Conservation (phyloP, 2,329 filamentous ascomycete species). For the Pseudocercospora fijiensis region DNA sequence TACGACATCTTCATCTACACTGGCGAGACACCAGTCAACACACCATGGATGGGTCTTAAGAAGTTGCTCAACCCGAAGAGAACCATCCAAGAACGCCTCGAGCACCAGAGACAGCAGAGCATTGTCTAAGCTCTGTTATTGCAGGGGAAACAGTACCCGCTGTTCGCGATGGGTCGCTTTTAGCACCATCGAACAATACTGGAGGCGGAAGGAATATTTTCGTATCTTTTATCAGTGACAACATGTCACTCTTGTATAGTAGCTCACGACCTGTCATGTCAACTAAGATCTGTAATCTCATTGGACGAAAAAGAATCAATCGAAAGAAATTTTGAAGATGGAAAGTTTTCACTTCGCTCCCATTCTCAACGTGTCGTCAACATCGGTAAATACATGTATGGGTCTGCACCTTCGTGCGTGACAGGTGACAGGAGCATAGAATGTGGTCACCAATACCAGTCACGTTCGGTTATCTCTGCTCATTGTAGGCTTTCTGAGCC, state of each 20-base stretch:
- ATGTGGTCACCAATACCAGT: no score
- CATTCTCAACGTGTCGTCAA: no score
- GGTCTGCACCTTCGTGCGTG: no score
- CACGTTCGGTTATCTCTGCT: no score
- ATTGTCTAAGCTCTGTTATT: slow-evolving; percentile 23
- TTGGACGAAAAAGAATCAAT: neutral
- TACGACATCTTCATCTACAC: slow-evolving; percentile 69
- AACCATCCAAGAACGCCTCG: slow-evolving; percentile 26
- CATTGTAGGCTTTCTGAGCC: no score
- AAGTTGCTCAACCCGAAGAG: slow-evolving; percentile 29
- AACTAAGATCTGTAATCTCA: neutral
- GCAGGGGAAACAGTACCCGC: neutral
- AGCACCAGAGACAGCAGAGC: slow-evolving; percentile 32
- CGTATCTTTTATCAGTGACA: neutral
- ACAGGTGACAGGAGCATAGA: no score
- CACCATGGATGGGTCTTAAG: slow-evolving; percentile 47
- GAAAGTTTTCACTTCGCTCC: neutral
- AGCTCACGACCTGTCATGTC: neutral
- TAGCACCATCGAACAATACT: neutral
- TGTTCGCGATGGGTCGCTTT: neutral
- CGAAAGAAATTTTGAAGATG: neutral
- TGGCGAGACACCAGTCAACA: slow-evolving; percentile 62
- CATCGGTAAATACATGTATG: no score
- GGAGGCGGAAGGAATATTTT: neutral
- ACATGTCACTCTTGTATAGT: neutral